Evolutionary conservation across 371 early-diverging fungal species (phyloP).

Genomic region (Haplosporangium sp.): DNA sequence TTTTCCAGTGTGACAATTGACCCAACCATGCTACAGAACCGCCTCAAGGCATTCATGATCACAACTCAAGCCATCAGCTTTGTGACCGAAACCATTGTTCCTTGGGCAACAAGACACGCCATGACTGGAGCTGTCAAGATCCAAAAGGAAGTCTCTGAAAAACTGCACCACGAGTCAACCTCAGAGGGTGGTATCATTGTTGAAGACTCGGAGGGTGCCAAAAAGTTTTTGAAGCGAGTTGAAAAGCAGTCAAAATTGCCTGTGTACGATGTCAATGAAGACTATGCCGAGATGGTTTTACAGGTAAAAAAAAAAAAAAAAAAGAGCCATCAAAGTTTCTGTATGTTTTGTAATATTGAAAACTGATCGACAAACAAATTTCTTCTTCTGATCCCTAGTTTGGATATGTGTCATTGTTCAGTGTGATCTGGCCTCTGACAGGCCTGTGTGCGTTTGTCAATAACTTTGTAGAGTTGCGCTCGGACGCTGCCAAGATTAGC

Average conservation of each 20-base stretch:
- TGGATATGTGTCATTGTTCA: constrained; percentile 90
- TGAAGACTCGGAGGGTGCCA: constrained; percentile 58
- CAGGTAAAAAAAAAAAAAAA: constrained; percentile 64
- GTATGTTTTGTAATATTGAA: background rate
- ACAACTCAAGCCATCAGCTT: constrained; percentile 87
- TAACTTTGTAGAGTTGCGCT: constrained; percentile 90
- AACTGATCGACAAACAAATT: background rate
- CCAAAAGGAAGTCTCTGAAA: constrained; percentile 29
- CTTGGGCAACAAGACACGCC: constrained; percentile 66
- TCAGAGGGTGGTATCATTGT: constrained; percentile 19
- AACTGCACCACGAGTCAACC: constrained; percentile 13
- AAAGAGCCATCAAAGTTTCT: background rate
- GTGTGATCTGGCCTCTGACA: constrained; percentile 86
- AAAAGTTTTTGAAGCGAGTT: constrained; percentile 61
- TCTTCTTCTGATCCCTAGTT: constrained; percentile 23
- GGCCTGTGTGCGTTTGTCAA: constrained; percentile 84
- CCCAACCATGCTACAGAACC: constrained; percentile 71
- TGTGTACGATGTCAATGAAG: constrained; percentile 85
- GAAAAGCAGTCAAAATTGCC: constrained; percentile 69
- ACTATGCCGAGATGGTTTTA: constrained; percentile 92
- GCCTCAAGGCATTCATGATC: constrained; percentile 83
- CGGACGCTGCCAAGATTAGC: constrained; percentile 90
- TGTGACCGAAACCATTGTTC: constrained; percentile 79
- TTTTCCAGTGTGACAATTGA: constrained; percentile 61
- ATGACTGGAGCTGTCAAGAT: constrained; percentile 60